phyloP scores from a whole-genome alignment of 768 basidiomycete species.

The Asterophora lycoperdoides region DNA sequence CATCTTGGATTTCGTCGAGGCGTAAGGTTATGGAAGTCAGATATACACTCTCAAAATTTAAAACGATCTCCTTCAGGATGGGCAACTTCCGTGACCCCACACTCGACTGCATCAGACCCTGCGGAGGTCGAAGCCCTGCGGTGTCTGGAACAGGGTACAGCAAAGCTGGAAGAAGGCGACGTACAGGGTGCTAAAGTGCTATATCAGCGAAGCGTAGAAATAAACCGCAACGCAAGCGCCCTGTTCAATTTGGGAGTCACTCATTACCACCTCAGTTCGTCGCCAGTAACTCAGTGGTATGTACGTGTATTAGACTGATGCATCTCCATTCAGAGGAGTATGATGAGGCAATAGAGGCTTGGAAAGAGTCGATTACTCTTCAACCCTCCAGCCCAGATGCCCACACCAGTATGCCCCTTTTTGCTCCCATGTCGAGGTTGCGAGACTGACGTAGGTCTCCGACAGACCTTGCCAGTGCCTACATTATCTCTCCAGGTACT shows the following conservation, averaged over 20 bases:
- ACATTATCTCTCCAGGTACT: slow-evolving; percentile 65
- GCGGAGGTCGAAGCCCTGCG: slow-evolving; percentile 75
- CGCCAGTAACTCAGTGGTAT: slow-evolving; percentile 8
- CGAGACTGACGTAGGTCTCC: slow-evolving; percentile 15
- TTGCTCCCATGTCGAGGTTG: slow-evolving; percentile 9
- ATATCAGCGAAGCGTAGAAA: slow-evolving; percentile 76
- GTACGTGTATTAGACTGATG: slow-evolving; percentile 10
- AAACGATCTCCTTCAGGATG: slow-evolving; percentile 45
- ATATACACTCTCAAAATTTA: not conserved
- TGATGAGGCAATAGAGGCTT: slow-evolving; percentile 78
- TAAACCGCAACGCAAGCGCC: slow-evolving; percentile 74
- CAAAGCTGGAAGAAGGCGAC: slow-evolving; percentile 83
- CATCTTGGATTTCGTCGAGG: slow-evolving; percentile 19
- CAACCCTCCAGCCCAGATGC: slow-evolving; percentile 84
- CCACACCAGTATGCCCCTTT: slow-evolving; percentile 69
- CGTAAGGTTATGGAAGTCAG: slow-evolving; percentile 24
- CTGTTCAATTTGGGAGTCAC: slow-evolving; percentile 89
- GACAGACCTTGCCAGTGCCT: slow-evolving; percentile 83
- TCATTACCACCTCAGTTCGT: slow-evolving; percentile 82
- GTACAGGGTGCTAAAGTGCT: slow-evolving; percentile 71
- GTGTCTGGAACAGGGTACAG: slow-evolving; percentile 79
- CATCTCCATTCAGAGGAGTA: slow-evolving; percentile 62
- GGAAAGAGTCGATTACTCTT: slow-evolving; percentile 79
- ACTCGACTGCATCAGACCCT: slow-evolving; percentile 80
- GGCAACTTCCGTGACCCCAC: slow-evolving; percentile 76